These are phyloP conservation scores for Neurospora hispaniola DNA, from an alignment of 495 filamentous ascomycete species.

Conservation along the genomic window DNA sequence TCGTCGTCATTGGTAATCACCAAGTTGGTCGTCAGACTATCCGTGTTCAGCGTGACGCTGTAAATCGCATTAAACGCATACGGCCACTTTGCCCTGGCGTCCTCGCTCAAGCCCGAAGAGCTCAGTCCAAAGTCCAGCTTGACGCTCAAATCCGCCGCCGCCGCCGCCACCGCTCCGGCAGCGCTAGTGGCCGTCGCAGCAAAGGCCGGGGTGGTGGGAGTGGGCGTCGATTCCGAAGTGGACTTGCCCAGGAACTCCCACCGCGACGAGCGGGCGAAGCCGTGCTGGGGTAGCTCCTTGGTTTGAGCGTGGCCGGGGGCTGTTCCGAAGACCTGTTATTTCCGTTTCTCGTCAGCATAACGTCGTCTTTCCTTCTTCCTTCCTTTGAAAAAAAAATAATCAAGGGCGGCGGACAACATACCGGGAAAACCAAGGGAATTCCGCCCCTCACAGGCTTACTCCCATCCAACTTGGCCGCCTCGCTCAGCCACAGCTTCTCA, in stretches of 20 bases:
- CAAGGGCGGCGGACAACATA: slow-evolving; percentile 33
- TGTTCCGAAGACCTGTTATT: slow-evolving; percentile 73
- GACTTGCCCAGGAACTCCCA: slow-evolving; percentile 71
- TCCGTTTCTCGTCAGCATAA: neutral
- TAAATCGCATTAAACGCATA: slow-evolving; percentile 85
- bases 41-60: slow-evolving; percentile 70
- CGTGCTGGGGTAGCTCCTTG: slow-evolving; percentile 75
- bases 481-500: slow-evolving; percentile 84
- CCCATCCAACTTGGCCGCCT: slow-evolving; percentile 56
- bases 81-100: slow-evolving; percentile 59
- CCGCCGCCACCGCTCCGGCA: slow-evolving; percentile 4
- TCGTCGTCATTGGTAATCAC: slow-evolving; percentile 79
- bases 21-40: slow-evolving; percentile 68
- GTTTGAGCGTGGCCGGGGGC: slow-evolving; percentile 62
- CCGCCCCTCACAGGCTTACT: slow-evolving; percentile 58
- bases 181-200: neutral
- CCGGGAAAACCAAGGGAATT: slow-evolving; percentile 92
- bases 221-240: slow-evolving; percentile 38
- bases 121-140: slow-evolving; percentile 94
- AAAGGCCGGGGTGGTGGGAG: neutral
- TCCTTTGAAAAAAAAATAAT: too few relatives aligned
- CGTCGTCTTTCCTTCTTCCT: neutral
- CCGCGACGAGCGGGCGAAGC: slow-evolving; percentile 80
- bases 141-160: slow-evolving; percentile 50
- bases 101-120: slow-evolving; percentile 45